Conservation (phyloP, 768 basidiomycete species). For the Pleurotus sapidus region DNA sequence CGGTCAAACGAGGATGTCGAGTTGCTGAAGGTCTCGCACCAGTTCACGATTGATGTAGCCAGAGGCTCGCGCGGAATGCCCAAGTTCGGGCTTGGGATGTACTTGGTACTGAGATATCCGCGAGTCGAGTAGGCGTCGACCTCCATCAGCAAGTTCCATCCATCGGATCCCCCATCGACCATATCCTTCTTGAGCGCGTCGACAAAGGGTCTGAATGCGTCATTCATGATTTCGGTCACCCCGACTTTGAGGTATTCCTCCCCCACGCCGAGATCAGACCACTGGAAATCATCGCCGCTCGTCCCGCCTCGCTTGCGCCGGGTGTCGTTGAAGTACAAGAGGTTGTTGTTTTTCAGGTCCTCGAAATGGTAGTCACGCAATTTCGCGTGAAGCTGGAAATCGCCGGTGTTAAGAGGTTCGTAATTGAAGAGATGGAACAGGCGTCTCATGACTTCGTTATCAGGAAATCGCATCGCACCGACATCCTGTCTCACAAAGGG, state of each 20-base stretch:
- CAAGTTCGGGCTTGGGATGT: constrained; percentile 13
- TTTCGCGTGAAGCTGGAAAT: constrained; percentile 13
- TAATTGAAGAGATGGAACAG: constrained; percentile 27
- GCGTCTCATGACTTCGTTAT: constrained; percentile 26
- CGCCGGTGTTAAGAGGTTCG: constrained; percentile 17
- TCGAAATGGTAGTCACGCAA: constrained; percentile 18
- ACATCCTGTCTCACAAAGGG: constrained; percentile 22
- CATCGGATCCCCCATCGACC: constrained; percentile 9
- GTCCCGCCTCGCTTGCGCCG: constrained; percentile 3
- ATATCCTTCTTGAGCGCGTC: constrained; percentile 21
- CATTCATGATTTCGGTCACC: constrained; percentile 9
- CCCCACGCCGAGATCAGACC: not conserved
- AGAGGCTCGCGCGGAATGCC: constrained; percentile 12
- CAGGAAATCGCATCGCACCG: constrained; percentile 40
- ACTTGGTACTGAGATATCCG: constrained; percentile 15
- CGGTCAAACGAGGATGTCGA: constrained; percentile 30
- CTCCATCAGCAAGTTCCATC: constrained; percentile 22
- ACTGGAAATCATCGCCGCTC: constrained; percentile 9
- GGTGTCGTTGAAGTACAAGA: constrained; percentile 21
- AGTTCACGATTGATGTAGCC: constrained; percentile 25
- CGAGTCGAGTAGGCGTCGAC: constrained; percentile 27
- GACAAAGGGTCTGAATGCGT: constrained; percentile 19
- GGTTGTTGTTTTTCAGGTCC: constrained; percentile 13
- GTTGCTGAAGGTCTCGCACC: constrained; percentile 29
- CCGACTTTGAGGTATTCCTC: constrained; percentile 6